Conservation (phyloP, 2,329 filamentous ascomycete species). For the Aotearoamyces nothofagi region DNA sequence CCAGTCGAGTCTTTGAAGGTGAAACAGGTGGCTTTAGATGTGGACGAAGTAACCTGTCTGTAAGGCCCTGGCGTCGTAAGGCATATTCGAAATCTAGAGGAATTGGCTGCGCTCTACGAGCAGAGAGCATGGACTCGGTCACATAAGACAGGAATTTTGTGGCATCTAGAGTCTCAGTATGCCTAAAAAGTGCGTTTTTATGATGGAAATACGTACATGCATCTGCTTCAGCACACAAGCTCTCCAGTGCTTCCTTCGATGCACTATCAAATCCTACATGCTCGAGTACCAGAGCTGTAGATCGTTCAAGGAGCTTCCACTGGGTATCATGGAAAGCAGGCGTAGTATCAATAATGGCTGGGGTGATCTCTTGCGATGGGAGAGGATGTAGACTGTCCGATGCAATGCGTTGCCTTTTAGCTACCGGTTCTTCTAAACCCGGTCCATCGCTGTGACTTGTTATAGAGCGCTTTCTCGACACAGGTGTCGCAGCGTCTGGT, state of each 20-base stretch:
- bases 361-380: too few species aligned
- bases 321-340: slow-evolving; percentile 17
- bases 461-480: slow-evolving; percentile 13
- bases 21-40: slow-evolving; percentile 39
- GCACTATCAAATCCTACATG: slow-evolving; percentile 43
- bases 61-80: slow-evolving; percentile 34
- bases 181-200: neutral
- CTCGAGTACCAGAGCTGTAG: slow-evolving; percentile 37
- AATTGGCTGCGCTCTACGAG: slow-evolving; percentile 31
- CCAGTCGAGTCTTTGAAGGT: slow-evolving; percentile 17
- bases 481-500: neutral
- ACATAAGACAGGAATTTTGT: slow-evolving; percentile 16
- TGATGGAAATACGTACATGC: slow-evolving; percentile 30
- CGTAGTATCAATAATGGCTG: too few species aligned
- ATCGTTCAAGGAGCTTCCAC: slow-evolving; percentile 28
- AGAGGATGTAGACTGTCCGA: too few species aligned
- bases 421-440: slow-evolving; percentile 9
- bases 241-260: slow-evolving; percentile 40
- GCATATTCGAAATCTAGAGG: slow-evolving; percentile 42
- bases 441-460: slow-evolving; percentile 14
- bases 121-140: slow-evolving; percentile 17
- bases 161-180: slow-evolving; percentile 13
- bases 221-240: slow-evolving; percentile 38
- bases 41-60: slow-evolving; percentile 33
- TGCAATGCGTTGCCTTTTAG: slow-evolving; percentile 13